Base-by-base conservation (phyloP, 2,329 filamentous ascomycete species). In the Penicillium nordicum region DNA sequence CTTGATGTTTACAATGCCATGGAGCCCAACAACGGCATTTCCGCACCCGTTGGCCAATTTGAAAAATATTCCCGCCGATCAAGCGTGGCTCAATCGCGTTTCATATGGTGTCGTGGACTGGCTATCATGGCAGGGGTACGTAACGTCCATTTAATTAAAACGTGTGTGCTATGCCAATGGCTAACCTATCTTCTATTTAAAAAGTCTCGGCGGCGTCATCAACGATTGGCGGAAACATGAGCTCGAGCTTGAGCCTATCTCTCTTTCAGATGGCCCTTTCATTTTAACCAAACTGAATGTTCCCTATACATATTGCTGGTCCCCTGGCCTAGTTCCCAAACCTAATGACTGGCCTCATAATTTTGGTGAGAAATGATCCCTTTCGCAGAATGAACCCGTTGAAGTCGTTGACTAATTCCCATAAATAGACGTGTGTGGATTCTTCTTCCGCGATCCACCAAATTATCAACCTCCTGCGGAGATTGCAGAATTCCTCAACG, bases 1-100 rank as follows among this genome's bases (percentile, higher is more conserved):
- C 57, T 73, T 80, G 62, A 73, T 80, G 45, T 78, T 78, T 55
- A 80, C 69, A 25, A 80, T 80, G 78, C 78, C 78, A 4, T 80
- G 74, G 72, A 73, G 65, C 8, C 64, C 60, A 5, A 79, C 77
- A 2, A 61, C 60, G 12, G 68, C 67, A 3, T 79, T 79, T 57
- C 71, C 76, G 0, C 78, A 80, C 63, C 78, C 78, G 0, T 61
- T 80, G 38, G 77, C 77, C 0, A 80, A 79, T 57, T 59, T 80
- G 34, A 68, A 72, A 41, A 64, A 64, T 32, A 56, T 66, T 0
- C 64, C 69, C 11, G 63, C 63, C 2, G 72, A 78, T 40, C 61
- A 59, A 2, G 60, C 59, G 1, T 56, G 68, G 7, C 67, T 69
- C 1, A 80, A 80, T 58, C 78, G 69, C 53, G 53, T 78, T 3